Evolutionary conservation across 2,329 filamentous ascomycete genomes (phyloP).

Genomic region (Penicillium oxalicum): DNA sequence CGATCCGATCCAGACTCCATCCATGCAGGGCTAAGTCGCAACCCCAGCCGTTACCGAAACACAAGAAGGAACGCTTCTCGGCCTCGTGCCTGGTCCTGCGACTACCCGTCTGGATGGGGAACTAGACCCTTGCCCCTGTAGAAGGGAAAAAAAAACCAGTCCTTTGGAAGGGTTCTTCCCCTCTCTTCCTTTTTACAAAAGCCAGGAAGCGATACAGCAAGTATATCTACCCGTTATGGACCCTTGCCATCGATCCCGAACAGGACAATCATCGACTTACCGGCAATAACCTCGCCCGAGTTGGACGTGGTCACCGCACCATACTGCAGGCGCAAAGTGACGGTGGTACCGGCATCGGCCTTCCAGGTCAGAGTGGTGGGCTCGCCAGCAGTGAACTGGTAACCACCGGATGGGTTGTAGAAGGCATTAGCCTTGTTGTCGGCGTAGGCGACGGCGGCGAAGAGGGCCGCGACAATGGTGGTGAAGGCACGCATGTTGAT

Average conservation of each 20-base stretch:
- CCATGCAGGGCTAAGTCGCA: too few species aligned
- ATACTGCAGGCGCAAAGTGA: constrained; percentile 48
- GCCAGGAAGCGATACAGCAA: too few species aligned
- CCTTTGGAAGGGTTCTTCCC: too few species aligned
- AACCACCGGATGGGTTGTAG: constrained; percentile 40
- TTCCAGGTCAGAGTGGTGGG: constrained; percentile 45
- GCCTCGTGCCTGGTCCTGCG: not conserved
- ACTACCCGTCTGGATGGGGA: not conserved
- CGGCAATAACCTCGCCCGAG: constrained; percentile 38
- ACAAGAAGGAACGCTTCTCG: not conserved
- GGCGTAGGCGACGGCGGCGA: constrained; percentile 42
- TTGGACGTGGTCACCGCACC: constrained; percentile 38
- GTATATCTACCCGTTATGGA: too few species aligned
- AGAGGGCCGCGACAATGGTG: constrained; percentile 39
- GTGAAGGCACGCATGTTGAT: constrained; percentile 43
- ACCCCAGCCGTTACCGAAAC: not conserved
- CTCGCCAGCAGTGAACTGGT: constrained; percentile 43
- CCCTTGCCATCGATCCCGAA: not conserved
- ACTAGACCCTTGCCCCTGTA: not conserved
- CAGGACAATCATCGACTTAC: constrained; percentile 30
- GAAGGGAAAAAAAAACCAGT: not conserved
- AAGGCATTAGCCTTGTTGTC: constrained; percentile 43
- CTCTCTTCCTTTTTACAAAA: too few species aligned
- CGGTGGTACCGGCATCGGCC: constrained; percentile 45
- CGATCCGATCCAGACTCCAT: too few species aligned